Evolutionary conservation across 148 eudicot genomes (phyloP).

Genomic region (Pouteria glomerata): DNA sequence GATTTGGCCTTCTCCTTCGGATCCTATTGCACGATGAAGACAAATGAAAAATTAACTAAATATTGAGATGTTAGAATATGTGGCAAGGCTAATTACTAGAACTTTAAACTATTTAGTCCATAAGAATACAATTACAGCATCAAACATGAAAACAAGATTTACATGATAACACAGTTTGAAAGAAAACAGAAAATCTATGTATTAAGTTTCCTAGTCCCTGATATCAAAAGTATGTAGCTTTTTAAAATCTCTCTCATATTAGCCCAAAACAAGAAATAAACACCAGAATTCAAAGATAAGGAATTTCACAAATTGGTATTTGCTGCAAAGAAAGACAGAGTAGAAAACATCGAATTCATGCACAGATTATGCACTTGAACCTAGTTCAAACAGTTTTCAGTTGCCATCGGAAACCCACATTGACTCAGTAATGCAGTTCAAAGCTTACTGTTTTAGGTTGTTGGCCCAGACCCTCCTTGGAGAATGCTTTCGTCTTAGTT

Average conservation of each 20-base stretch:
- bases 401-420: neutral
- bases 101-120: neutral
- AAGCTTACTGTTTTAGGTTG: constrained; percentile 92
- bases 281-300: neutral
- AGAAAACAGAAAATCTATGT: neutral
- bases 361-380: neutral
- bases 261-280: neutral
- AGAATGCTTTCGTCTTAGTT: constrained; percentile 98
- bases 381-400: neutral
- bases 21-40: constrained; percentile 44
- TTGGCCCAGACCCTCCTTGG: constrained; percentile 97
- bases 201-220: neutral
- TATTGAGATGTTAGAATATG: neutral
- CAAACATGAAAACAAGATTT: neutral
- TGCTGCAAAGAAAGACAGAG: neutral
- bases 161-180: neutral
- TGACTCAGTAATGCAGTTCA: neutral
- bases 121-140: neutral
- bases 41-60: constrained; percentile 2
- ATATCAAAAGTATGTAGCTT: neutral
- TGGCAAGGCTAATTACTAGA: neutral
- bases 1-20: constrained; percentile 98
- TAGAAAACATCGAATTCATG: neutral
- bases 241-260: neutral
- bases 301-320: neutral